Evolutionary conservation across 164 flowering plant genomes (phyloP).

Genomic region (Aristolochia contorta): DNA sequence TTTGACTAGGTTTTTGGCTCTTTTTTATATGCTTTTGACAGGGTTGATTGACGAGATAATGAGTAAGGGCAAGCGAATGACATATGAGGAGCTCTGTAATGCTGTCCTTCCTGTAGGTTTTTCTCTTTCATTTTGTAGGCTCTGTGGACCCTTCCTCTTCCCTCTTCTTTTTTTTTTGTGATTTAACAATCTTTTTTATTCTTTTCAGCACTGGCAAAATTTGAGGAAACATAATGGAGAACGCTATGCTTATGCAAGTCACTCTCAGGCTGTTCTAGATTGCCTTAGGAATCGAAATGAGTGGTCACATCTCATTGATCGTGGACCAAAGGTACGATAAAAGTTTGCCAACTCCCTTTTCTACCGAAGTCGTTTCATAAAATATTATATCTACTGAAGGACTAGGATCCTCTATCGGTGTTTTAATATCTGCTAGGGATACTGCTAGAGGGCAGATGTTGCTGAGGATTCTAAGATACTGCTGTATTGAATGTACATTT

Average conservation of each 20-base stretch:
- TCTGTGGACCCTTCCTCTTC: neutral
- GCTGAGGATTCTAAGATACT: neutral
- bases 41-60: slow-evolving; percentile 83
- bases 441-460: neutral
- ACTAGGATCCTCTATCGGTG: neutral
- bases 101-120: slow-evolving; percentile 75
- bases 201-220: slow-evolving; percentile 75
- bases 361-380: neutral
- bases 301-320: slow-evolving; percentile 91
- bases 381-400: neutral
- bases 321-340: slow-evolving; percentile 80
- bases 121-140: slow-evolving; percentile 2
- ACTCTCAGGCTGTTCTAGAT: slow-evolving; percentile 96
- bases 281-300: slow-evolving; percentile 84
- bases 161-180: neutral
- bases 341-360: neutral
- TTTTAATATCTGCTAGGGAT: too few species aligned
- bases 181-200: neutral
- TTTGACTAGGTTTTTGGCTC: neutral
- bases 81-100: slow-evolving; percentile 87
- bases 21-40: slow-evolving; percentile 12
- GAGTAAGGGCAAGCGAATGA: slow-evolving; percentile 80
- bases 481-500: neutral
- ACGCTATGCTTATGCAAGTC: slow-evolving; percentile 91
- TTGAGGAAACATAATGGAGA: slow-evolving; percentile 95